Base-by-base conservation (phyloP, 2,329 filamentous ascomycete genomes). In the Aplosporella prunicola region DNA sequence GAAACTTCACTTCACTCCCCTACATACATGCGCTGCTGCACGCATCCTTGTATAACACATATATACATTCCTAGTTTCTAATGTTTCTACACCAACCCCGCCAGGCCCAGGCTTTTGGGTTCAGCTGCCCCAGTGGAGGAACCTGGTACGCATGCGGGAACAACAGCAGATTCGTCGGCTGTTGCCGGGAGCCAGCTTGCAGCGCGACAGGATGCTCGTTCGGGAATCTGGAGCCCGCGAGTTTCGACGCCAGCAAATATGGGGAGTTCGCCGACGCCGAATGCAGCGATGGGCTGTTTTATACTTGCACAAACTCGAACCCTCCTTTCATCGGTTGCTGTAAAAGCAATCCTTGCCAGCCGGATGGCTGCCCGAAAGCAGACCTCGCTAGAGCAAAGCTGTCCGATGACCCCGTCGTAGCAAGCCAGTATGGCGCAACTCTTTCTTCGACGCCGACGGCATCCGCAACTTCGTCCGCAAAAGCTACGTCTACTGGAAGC, bases 301-400 rank as follows among this genome's bases (percentile, higher is more conserved):
- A 46, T 35, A 61, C 57, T 2, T 66, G 61, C 45, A 33, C 26
- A 11, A 20, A 39, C 20, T 47, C 46, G 9, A 26, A 6, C 16
- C 51, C 53, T 5, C 49, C 51, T 0, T 63, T 63, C 41, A 48
- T 58, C 39, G 61, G 61, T 3, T 64, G 61, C 44, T 64, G 63
- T 44, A 53, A 48, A 22, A 45, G 42, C 2, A 50, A 59, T 32
- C 51, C 62, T 11, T 66, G 63, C 43, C 41, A 44, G 9, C 25
- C 34, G 2, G 25, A 20, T 8, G 46, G 46, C 3, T 66, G 62
- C 42, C 39, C 48, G 5, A 29, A 40, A 7, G 49, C 35, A 0
- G 48, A 56, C 38, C 47, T 64, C 2, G 35, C 44, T 5, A 43
- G 45, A 6, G 53, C 56, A n/a, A 14, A 22, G 2, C 51, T 51